Evolutionary conservation across 2,329 filamentous ascomycete genomes (phyloP), one percentile per base, ranked within the genome.

Genomic region (Clonostachys sp.): DNA sequence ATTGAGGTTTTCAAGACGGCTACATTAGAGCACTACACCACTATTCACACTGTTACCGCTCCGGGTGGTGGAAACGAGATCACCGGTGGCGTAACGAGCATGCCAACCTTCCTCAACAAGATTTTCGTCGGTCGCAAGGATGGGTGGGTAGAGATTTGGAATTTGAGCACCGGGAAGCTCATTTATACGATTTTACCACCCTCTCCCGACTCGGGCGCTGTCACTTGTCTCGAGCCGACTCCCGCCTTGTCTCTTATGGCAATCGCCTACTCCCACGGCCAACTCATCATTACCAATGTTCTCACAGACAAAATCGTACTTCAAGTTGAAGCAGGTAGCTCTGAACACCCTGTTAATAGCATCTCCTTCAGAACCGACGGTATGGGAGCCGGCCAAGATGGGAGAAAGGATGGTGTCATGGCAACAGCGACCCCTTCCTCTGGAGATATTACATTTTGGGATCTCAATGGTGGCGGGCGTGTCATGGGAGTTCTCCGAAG

Each of bases 21-120:
- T 12, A 91, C 83, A 2, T 77, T 87, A 34, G 91, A 96, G 64
- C 89, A 97, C 64, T 96, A 97, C 67, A 96, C 92, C 0, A 91
- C 89, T 0, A 75, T 97, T 16, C 77, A 80, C 46, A 81, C 80
- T 5, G 75, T 79, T 50, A 72, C 78, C 1, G 70, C 75, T 2
- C 71, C 70, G 51, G 73, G 81, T 34, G 77, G 77, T 17, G 80
- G 81, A 47, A 85, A 83, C 55, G 73, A 84, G 54, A 82, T 96
- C 48, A 90, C 87, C 0, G 88, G 88, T 20, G 83, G 86, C 44
- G 78, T 96, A 55, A 87, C 84, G 62, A 95, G 82, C 58, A 90
- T 97, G 86, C 91, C 92, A 2, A 97, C 94, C 0, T 95, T 91
- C 65, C 69, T 99, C 51, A 99, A 99, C 75, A 99, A 99, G 68